These are phyloP conservation scores for Hebeloma cylindrosporum DNA, from an alignment of 768 basidiomycete species.

Conservation along the genomic window DNA sequence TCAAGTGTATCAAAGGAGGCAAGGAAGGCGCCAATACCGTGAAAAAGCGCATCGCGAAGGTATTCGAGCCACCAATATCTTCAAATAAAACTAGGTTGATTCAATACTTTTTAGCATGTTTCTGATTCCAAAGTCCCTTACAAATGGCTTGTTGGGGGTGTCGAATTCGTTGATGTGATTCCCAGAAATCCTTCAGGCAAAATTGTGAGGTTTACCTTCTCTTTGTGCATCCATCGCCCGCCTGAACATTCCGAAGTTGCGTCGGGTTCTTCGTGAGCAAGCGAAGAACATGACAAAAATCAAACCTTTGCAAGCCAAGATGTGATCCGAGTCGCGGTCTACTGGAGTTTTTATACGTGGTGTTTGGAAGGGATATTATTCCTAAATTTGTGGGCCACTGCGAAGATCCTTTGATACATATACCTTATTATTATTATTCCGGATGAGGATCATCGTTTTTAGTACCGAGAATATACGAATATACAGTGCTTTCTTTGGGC, in stretches of 20 bases:
- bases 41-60: constrained; percentile 56
- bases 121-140: constrained; percentile 57
- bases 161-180: constrained; percentile 60
- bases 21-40: constrained; percentile 35
- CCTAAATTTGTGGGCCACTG: too few species aligned
- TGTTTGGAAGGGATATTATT: too few species aligned
- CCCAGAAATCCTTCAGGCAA: constrained; percentile 78
- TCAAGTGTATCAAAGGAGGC: constrained; percentile 35
- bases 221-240: neutral
- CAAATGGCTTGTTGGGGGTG: constrained; percentile 60
- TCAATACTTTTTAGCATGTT: constrained; percentile 43
- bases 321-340: constrained; percentile 8
- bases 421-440: constrained; percentile 1
- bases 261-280: constrained; percentile 52
- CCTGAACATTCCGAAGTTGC: constrained; percentile 31
- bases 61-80: constrained; percentile 21
- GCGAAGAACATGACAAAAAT: constrained; percentile 32
- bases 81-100: neutral
- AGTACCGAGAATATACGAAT: neutral
- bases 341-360: neutral
- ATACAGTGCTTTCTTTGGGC: neutral
- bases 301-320: constrained; percentile 12
- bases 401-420: neutral
- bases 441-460: neutral
- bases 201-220: constrained; percentile 38